phyloP scores from a whole-genome alignment of 768 basidiomycete genomes.

The Leccinum disarticulatum region DNA sequence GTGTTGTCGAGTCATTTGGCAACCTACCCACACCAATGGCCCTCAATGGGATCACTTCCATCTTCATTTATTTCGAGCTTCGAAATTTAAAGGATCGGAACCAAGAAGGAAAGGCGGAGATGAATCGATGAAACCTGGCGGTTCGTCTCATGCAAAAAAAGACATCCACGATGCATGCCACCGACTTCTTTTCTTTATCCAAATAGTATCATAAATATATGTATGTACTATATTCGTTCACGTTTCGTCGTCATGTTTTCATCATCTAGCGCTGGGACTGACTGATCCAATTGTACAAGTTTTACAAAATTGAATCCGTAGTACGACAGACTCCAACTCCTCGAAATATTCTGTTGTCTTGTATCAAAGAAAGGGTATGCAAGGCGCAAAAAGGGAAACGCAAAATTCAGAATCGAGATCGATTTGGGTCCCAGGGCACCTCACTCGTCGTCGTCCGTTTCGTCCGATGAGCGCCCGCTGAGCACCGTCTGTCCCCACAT shows the following conservation, averaged over 20 bases:
- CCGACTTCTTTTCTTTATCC: neutral
- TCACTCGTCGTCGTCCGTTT: neutral
- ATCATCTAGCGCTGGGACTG: neutral
- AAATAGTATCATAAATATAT: neutral
- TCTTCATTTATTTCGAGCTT: no score
- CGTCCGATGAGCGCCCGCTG: neutral
- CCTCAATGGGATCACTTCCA: no score
- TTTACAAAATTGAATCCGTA: neutral
- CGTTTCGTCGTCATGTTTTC: neutral
- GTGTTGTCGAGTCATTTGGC: no score
- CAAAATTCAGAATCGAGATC: neutral
- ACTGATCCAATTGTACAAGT: neutral
- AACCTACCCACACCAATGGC: no score
- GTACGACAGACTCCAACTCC: neutral
- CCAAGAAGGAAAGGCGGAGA: no score
- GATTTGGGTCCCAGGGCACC: neutral
- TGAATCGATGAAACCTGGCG: neutral
- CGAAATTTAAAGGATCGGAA: no score
- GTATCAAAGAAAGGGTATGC: neutral
- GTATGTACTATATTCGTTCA: neutral
- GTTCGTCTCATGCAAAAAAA: neutral
- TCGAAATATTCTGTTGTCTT: neutral
- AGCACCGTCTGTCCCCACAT: conserved; percentile 3
- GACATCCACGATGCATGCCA: no score
- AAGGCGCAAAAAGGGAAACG: neutral